phyloP scores from a whole-genome alignment of 1,284 basidiomycete genomes.

The Mrakiaceae sp. region DNA sequence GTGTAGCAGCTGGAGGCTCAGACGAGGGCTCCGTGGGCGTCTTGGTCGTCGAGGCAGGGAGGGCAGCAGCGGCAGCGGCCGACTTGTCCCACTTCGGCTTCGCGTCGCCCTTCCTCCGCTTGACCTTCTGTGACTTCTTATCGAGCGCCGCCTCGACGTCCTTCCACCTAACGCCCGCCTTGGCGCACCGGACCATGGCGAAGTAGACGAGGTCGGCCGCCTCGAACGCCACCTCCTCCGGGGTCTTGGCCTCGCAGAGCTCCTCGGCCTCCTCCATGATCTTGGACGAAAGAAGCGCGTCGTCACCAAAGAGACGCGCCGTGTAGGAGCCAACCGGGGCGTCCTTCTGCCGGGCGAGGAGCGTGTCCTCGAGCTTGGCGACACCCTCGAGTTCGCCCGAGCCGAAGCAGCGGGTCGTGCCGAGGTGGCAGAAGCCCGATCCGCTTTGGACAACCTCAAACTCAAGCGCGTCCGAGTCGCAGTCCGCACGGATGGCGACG shows the following conservation, averaged over 20 bases:
- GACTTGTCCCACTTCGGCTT: slow-evolving; percentile 64
- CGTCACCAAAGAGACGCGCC: slow-evolving; percentile 71
- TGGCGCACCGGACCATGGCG: slow-evolving; percentile 73
- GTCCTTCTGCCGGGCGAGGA: slow-evolving; percentile 56
- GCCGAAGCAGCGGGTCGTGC: slow-evolving; percentile 77
- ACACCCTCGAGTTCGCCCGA: slow-evolving; percentile 53
- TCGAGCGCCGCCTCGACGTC: slow-evolving; percentile 83
- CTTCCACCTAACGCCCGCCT: slow-evolving; percentile 67
- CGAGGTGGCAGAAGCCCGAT: slow-evolving; percentile 86
- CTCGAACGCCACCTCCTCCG: slow-evolving; percentile 87
- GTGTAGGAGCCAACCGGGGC: slow-evolving; percentile 93
- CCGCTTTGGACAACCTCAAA: slow-evolving; percentile 87
- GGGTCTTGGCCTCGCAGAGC: slow-evolving; percentile 69
- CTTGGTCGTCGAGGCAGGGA: slow-evolving; percentile 30
- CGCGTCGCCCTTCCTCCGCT: slow-evolving; percentile 80
- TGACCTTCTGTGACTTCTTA: slow-evolving; percentile 75
- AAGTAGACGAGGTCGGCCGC: slow-evolving; percentile 96
- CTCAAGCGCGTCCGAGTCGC: slow-evolving; percentile 85
- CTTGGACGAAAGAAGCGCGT: slow-evolving; percentile 73
- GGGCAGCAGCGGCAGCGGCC: slow-evolving; percentile 23
- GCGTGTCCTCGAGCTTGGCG: slow-evolving; percentile 67
- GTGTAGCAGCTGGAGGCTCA: slow-evolving; percentile 21
- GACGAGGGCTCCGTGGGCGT: slow-evolving; percentile 22
- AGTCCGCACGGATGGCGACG: slow-evolving; percentile 72
- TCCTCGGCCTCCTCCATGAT: slow-evolving; percentile 99